Conservation (phyloP, 2,329 filamentous ascomycete genomes). For the Colletotrichum sp. region DNA sequence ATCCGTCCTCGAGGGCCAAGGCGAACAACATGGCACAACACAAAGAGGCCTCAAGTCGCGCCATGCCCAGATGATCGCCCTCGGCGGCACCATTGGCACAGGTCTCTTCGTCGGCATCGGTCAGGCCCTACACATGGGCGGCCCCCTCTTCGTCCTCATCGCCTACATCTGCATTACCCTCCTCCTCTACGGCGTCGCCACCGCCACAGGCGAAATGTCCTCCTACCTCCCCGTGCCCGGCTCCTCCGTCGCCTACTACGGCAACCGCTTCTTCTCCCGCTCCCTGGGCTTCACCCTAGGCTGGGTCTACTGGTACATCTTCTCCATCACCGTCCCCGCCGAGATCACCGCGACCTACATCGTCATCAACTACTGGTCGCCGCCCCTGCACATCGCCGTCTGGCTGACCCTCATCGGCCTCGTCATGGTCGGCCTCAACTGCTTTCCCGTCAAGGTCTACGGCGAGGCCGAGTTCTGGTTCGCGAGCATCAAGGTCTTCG, state of each 20-base stretch:
- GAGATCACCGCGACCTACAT: conserved; percentile 24
- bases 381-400: conserved; percentile 12
- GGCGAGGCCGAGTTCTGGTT: conserved; percentile 66
- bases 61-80: conserved; percentile 51
- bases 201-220: background rate
- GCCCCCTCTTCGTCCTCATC: conserved; percentile 30
- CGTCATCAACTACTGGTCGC: conserved; percentile 25
- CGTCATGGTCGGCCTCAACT: conserved; percentile 20
- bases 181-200: conserved; percentile 46
- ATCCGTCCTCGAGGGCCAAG: background rate
- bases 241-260: background rate
- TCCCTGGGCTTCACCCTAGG: conserved; percentile 59
- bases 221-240: conserved; percentile 34
- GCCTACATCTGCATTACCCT: background rate
- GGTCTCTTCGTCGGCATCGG: conserved; percentile 44
- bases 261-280: conserved; percentile 54
- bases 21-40: background rate
- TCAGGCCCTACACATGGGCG: conserved; percentile 34
- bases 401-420: conserved; percentile 23
- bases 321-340: conserved; percentile 43
- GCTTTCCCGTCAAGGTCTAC: conserved; percentile 34
- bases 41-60: conserved; percentile 40
- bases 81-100: conserved; percentile 52
- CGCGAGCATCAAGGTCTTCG: conserved; percentile 56
- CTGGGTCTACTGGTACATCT: conserved; percentile 65